Evolutionary conservation across 106 monocot species (phyloP), one percentile per base, ranked within the genome.

Genomic region (Phalaenopsis equestris): DNA sequence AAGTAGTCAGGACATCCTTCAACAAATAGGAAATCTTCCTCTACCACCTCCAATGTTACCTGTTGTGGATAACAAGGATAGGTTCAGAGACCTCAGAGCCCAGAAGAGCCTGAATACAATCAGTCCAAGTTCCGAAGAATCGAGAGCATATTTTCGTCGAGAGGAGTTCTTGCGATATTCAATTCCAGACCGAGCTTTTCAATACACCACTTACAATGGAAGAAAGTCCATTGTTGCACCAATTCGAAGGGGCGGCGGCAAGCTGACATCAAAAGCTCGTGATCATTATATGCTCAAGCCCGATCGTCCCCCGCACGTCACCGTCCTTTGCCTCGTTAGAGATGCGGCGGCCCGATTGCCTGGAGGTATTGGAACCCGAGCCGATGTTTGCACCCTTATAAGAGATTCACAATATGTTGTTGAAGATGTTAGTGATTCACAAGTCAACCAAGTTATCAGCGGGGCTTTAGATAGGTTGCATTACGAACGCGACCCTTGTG

Each of bases 401-500:
- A 89, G 92, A 77, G 98, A 99, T 82, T 99, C 98, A 17, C 98
- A 94, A 67, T 99, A 87, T 52, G 83, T 95, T 72, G 91, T 93
- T 41, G 98, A 99, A 84, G 88, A 93, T 77, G 87, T 96, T 38
- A 77, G 87, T 43, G 98, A 99, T 81, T 79, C 84, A 37, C 86
- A 92, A 78, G 80, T 99, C 55, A 99, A 95, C 80, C 91, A 89
- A 78, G 92, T 99, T 72, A 94, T 99, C 42, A 99, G 98, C 86
- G 98, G 98, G 67, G 98, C 98, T 81, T 79, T 99, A 42, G 98
- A 99, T 70, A 81, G 98, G 42, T 82, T 99, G 92, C 98, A 99
- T 85, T 99, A 99, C 83, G 94, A 95, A 80, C 87, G 91, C 55
- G 98, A 99, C 84, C 98, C 98, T 80, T 99, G 98, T 82, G 98